Conservation (phyloP, 768 basidiomycete species). For the Tremella mesenterica region DNA sequence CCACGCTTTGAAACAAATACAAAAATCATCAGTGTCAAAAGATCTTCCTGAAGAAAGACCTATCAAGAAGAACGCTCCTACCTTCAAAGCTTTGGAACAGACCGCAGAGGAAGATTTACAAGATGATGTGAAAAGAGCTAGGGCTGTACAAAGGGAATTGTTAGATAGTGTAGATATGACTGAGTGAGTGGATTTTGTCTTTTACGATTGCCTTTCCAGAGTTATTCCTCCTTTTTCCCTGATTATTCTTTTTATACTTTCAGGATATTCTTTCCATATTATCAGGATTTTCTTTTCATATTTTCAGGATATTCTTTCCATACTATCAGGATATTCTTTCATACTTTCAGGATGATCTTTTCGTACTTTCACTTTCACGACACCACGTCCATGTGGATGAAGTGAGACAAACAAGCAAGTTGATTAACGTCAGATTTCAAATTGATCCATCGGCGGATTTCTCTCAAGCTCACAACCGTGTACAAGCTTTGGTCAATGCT, state of each 20-base stretch:
- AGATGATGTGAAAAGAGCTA: conserved; percentile 48
- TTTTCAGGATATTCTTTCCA: no score
- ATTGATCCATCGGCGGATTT: conserved; percentile 72
- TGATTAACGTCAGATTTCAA: conserved; percentile 41
- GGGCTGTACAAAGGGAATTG: conserved; percentile 65
- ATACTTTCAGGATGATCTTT: no score
- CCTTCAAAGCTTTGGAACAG: conserved; percentile 16
- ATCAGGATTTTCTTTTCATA: neutral
- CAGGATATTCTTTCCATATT: no score
- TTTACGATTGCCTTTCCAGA: no score
- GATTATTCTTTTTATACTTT: no score
- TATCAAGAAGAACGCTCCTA: conserved; percentile 5
- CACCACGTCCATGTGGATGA: neutral
- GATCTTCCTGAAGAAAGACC: conserved; percentile 46
- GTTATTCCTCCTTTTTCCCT: no score
- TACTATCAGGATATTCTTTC: no score
- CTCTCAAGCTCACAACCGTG: conserved; percentile 64
- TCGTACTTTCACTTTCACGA: no score
- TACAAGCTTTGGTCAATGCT: conserved; percentile 49
- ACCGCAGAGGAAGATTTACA: conserved; percentile 15
- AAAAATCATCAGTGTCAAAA: conserved; percentile 65
- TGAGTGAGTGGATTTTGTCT: conserved; percentile 56
- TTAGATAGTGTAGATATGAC: conserved; percentile 77
- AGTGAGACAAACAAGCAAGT: neutral
- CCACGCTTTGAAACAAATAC: conserved; percentile 64